Conservation (phyloP, 306 rosid genomes). For the Boehmeria nivea region DNA sequence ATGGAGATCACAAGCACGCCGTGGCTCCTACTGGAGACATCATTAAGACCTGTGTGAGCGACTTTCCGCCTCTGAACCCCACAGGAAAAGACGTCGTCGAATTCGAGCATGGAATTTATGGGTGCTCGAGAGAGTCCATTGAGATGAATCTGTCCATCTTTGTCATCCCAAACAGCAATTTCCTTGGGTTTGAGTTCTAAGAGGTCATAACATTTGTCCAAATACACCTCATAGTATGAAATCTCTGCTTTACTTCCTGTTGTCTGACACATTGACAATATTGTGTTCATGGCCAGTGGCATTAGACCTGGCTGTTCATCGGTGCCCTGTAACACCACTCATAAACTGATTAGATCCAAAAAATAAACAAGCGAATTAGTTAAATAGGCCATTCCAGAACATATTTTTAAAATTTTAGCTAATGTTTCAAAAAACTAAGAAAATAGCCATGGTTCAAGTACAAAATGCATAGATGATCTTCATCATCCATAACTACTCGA, state of each 20-base stretch:
- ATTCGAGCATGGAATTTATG: constrained; percentile 55
- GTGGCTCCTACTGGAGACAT: constrained; percentile 94
- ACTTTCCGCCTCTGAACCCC: constrained; percentile 74
- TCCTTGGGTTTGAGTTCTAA: constrained; percentile 70
- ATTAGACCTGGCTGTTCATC: constrained; percentile 76
- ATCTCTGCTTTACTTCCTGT: constrained; percentile 55
- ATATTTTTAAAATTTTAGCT: too few relatives aligned
- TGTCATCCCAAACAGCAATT: constrained; percentile 72
- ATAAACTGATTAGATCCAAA: too few relatives aligned
- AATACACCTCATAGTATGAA: constrained; percentile 83
- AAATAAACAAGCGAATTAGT: too few relatives aligned
- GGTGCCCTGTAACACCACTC: constrained; percentile 58
- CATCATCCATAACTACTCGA: too few relatives aligned
- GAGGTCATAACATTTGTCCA: constrained; percentile 89
- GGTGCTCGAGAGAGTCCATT: constrained; percentile 64
- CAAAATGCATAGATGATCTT: too few relatives aligned
- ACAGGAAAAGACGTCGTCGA: constrained; percentile 46
- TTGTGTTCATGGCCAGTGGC: constrained; percentile 59
- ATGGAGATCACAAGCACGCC: constrained; percentile 80
- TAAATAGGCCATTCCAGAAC: too few relatives aligned
- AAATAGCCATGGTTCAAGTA: too few relatives aligned
- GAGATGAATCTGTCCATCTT: constrained; percentile 82
- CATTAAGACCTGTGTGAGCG: constrained; percentile 83
- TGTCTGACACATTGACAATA: constrained; percentile 51
- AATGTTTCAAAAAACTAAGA: too few relatives aligned